Conservation (phyloP, 139 green algal genomes). For the Spirogloea muscicola region DNA sequence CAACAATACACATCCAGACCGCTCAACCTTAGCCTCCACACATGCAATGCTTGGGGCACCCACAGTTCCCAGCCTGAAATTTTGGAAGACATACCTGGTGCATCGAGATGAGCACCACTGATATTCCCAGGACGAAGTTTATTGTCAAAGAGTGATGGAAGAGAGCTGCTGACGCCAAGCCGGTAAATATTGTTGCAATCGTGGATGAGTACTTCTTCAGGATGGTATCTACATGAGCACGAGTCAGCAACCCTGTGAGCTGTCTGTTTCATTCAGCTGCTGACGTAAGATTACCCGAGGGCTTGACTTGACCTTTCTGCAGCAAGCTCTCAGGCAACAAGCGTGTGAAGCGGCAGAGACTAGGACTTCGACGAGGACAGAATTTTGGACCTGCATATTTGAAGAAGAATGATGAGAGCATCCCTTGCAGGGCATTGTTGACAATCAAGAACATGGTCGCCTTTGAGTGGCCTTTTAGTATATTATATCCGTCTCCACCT, state of each 20-base stretch:
- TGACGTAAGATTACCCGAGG: too few species aligned
- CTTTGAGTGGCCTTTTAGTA: constrained; percentile 70
- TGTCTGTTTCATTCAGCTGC: too few species aligned
- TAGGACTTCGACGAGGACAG: too few species aligned
- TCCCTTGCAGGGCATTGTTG: constrained; percentile 90
- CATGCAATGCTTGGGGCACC: neutral
- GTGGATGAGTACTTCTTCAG: constrained; percentile 95
- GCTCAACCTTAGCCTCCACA: neutral
- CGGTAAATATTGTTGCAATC: constrained; percentile 93
- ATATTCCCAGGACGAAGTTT: constrained; percentile 91
- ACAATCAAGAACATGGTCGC: constrained; percentile 69
- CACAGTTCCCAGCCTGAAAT: neutral
- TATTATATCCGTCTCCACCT: constrained; percentile 15
- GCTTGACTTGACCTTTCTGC: too few species aligned
- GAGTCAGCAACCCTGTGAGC: too few species aligned
- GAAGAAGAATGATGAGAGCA: constrained; percentile 94
- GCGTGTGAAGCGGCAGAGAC: too few species aligned
- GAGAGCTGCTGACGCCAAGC: constrained; percentile 75
- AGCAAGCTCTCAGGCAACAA: too few species aligned
- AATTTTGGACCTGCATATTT: constrained; percentile 77
- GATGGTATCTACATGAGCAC: constrained; percentile 89
- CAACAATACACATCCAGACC: too few species aligned
- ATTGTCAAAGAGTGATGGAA: constrained; percentile 86
- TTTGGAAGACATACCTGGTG: constrained; percentile 69
- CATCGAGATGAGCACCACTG: constrained; percentile 97